A percentile compares a stretch with the other conserved stretches of the same genome.
Conservation (phyloP, 2,329 filamentous ascomycete species). For the Chrysoporthe austroafricana region DNA sequence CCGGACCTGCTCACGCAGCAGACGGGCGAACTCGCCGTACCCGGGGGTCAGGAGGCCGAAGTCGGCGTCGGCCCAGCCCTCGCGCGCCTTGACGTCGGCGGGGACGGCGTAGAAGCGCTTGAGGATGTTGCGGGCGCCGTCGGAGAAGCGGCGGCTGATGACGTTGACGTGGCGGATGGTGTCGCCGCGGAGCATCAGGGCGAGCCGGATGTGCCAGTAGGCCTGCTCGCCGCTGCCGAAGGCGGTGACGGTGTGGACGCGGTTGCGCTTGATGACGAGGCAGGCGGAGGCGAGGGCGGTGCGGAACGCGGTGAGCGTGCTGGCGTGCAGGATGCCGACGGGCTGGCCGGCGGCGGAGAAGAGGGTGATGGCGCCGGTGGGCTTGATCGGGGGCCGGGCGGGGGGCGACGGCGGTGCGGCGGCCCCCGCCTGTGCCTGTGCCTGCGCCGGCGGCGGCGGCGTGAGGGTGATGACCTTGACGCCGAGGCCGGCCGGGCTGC, state of each 20-base stretch:
- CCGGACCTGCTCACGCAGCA: conserved; percentile 72
- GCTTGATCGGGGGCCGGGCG: conserved; percentile 44
- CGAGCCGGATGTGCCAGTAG: conserved; percentile 90
- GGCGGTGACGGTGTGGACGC: conserved; percentile 76
- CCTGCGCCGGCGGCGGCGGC: conserved; percentile 36
- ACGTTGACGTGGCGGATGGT: conserved; percentile 82
- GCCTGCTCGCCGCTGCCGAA: conserved; percentile 91
- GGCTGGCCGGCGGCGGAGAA: conserved; percentile 66
- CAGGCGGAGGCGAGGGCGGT: conserved; percentile 75
- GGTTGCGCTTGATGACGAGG: conserved; percentile 65
- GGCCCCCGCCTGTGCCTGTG: conserved; percentile 16
- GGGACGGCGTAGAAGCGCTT: conserved; percentile 52
- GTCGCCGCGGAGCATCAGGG: conserved; percentile 70
- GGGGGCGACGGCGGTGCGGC: conserved; percentile 33
- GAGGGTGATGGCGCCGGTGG: conserved; percentile 71
- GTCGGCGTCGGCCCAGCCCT: conserved; percentile 68
- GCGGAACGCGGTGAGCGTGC: conserved; percentile 77
- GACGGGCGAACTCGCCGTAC: conserved; percentile 68
- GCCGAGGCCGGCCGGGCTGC: conserved; percentile 64
- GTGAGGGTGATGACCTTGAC: conserved; percentile 74
- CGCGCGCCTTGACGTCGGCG: conserved; percentile 49
- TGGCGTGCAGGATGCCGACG: conserved; percentile 71
- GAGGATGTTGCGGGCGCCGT: conserved; percentile 57
- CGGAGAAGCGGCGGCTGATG: conserved; percentile 74
- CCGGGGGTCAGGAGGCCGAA: conserved; percentile 71